These are phyloP conservation scores for Bacterosira constricta DNA, from an alignment of 108 stramenopile genomes.

Conservation along the genomic window DNA sequence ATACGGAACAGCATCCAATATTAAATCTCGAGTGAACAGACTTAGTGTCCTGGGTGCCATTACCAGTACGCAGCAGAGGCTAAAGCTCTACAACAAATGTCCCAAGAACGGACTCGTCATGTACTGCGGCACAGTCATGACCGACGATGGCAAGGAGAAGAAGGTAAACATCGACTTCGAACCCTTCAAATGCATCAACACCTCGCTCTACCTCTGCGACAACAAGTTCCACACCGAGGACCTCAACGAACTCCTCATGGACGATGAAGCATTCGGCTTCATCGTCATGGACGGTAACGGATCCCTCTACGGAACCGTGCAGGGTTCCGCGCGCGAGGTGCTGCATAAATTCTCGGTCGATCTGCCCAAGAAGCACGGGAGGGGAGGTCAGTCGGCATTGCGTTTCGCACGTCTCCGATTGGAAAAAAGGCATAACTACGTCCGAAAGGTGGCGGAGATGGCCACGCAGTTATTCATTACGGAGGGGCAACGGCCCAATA, in stretches of 20 bases:
- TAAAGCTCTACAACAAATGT: constrained; percentile 97
- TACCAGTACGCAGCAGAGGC: constrained; percentile 97
- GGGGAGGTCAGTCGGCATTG: constrained; percentile 98
- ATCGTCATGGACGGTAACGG: constrained; percentile 99
- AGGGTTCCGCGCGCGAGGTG: constrained; percentile 92
- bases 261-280: constrained; percentile 99
- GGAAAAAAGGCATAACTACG: constrained; percentile 99
- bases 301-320: constrained; percentile 94
- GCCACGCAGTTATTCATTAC: constrained; percentile 97
- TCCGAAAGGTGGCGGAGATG: constrained; percentile 97
- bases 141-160: constrained; percentile 99
- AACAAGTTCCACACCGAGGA: constrained; percentile 99
- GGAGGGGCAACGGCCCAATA: constrained; percentile 95
- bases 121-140: constrained; percentile 98
- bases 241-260: constrained; percentile 96
- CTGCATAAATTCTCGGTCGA: constrained; percentile 98
- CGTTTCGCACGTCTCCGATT: constrained; percentile 99
- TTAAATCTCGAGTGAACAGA: constrained; percentile 97
- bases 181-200: constrained; percentile 99
- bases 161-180: constrained; percentile 98
- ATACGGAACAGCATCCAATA: constrained; percentile 99
- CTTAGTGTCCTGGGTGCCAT: constrained; percentile 97
- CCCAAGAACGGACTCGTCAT: constrained; percentile 93
- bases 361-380: constrained; percentile 98
- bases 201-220: constrained; percentile 98